Base-by-base conservation (phyloP, 139 green algal species). In the Chlorella ohadii region DNA sequence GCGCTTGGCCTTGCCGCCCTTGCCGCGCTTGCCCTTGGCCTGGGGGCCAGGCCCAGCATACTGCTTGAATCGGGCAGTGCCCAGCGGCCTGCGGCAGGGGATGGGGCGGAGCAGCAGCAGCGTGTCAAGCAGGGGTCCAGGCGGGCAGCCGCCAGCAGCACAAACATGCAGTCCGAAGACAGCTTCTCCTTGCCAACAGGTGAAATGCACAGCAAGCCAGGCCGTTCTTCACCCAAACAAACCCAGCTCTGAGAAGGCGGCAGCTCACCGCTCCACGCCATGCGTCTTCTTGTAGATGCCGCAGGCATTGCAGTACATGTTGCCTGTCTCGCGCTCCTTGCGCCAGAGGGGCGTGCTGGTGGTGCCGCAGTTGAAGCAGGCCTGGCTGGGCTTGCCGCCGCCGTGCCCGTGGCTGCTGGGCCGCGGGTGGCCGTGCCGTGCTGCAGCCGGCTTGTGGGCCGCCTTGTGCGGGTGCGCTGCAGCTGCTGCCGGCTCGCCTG, bases 281-380 rank as follows among this genome's bases (percentile, higher is more conserved):
- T 96, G 91, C 38, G 91, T 93, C 79, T 95, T 96, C 83, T 87
- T 88, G 86, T 94, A 96, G 74, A 96, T 95, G 57, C 94, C 93
- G 79, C 93, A 96, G 0, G 93, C 94, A 66, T 97, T 97, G 92
- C 94, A 97, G 57, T 95, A 85, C 33, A 91, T 84, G 63, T 85
- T 39, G 6, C 83, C 78, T 34, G 79, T 92, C 64, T 84, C 79
- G 17, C 81, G 85, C 85, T 95, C 94, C 78, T 91, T 92, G 39
- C 94, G 89, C 93, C 93, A 96, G 51, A 96, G 77, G 0, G 93
- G 93, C 12, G 93, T 96, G 27, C 76, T 87, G 31, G 63, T 89
- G 19, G 93, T 96, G 80, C 68, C 83, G 88, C 93, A 96, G 87
- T 96, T 95, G 79, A 75, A 82, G 86, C 93, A 96, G 1, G 80